Percentiles rank a stretch among this genome's conserved stretches.
phyloP scores from a whole-genome alignment of 192 early-diverging fungal species.

The Coemansia sp. region DNA sequence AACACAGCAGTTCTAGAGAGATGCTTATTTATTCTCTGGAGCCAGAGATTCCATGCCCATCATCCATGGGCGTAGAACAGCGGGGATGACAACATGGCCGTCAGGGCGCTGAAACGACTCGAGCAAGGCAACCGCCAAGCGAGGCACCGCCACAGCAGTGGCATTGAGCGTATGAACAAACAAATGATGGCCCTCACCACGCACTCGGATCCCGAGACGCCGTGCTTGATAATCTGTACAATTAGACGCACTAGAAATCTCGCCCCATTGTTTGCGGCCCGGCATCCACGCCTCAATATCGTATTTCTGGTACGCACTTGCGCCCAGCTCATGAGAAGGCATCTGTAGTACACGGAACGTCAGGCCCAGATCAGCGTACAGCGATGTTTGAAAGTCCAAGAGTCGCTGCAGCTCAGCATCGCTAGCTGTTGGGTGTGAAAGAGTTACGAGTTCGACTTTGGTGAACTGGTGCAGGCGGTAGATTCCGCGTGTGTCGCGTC shows the following conservation, averaged over 20 bases:
- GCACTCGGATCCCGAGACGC: constrained; percentile 69
- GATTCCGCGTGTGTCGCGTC: constrained; percentile 78
- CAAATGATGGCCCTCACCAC: constrained; percentile 8
- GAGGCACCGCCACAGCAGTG: constrained; percentile 87
- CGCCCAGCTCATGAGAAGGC: constrained; percentile 91
- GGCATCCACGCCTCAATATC: constrained; percentile 99
- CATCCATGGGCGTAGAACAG: constrained; percentile 73
- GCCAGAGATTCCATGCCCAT: constrained; percentile 41
- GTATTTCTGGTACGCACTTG: constrained; percentile 85
- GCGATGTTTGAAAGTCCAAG: constrained; percentile 65
- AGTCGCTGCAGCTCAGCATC: constrained; percentile 71
- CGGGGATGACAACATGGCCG: constrained; percentile 71
- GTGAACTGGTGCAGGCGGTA: constrained; percentile 95
- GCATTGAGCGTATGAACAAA: constrained; percentile 93
- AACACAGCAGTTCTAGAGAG: no score
- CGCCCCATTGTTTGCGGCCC: constrained; percentile 63
- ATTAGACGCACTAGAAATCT: constrained; percentile 87
- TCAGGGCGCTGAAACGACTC: constrained; percentile 73
- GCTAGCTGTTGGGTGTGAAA: constrained; percentile 65
- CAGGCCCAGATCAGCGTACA: constrained; percentile 78
- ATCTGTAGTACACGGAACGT: constrained; percentile 80
- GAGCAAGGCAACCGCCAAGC: constrained; percentile 82
- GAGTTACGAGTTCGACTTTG: constrained; percentile 87
- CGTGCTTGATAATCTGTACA: constrained; percentile 94
- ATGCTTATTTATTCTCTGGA: not conserved